Percentiles rank a stretch among this genome's conserved stretches.
phyloP scores from a whole-genome alignment of 2,329 filamentous ascomycete genomes.

The Fusarium albosuccineum region DNA sequence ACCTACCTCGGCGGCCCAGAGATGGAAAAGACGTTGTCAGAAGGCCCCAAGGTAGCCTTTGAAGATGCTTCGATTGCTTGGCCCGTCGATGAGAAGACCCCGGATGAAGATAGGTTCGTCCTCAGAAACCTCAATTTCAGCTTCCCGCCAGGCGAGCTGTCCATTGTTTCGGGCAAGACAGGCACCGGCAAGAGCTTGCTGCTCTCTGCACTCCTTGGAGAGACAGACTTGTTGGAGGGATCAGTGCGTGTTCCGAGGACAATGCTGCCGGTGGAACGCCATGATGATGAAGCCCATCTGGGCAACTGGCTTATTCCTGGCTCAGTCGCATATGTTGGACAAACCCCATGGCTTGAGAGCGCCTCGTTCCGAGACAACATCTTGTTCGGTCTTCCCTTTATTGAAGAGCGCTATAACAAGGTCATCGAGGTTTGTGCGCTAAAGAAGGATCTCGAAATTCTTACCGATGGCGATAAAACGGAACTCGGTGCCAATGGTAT shows the following conservation, averaged over 20 bases:
- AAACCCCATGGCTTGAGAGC: conserved; percentile 90
- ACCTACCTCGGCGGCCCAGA: conserved; percentile 78
- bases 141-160: conserved; percentile 78
- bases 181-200: conserved; percentile 84
- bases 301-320: conserved; percentile 77
- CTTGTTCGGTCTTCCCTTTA: conserved; percentile 78
- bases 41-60: conserved; percentile 73
- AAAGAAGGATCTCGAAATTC: conserved; percentile 80
- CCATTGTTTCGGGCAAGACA: conserved; percentile 81
- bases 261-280: conserved; percentile 65
- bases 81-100: conserved; percentile 74
- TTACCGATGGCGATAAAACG: conserved; percentile 81
- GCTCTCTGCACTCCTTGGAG: conserved; percentile 79
- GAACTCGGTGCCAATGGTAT: conserved; percentile 89
- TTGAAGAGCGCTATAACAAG: conserved; percentile 76
- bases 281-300: conserved; percentile 72
- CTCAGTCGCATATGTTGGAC: conserved; percentile 80
- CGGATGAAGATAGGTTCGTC: conserved; percentile 72
- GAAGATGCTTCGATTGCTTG: conserved; percentile 78
- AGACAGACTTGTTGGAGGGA: conserved; percentile 77
- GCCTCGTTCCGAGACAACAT: conserved; percentile 84
- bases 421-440: conserved; percentile 81
- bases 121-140: conserved; percentile 73
- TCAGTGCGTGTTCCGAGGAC: conserved; percentile 67
- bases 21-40: conserved; percentile 65